Evolutionary conservation across 306 rosid species (phyloP), one percentile per base, ranked within the genome.

Genomic region (Fragaria vesca): DNA sequence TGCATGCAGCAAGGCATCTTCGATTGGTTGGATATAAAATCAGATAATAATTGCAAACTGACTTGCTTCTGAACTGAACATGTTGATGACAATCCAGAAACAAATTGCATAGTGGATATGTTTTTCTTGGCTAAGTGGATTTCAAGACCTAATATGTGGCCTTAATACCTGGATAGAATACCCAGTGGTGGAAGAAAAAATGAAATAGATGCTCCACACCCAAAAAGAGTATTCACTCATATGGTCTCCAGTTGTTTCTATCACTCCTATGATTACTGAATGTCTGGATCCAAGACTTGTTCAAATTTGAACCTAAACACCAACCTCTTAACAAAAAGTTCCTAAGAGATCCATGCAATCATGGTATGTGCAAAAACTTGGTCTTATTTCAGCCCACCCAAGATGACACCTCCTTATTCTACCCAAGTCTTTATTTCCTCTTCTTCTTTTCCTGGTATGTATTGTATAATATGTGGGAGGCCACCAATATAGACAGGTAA

Each of bases 1-100:
- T 11, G 68, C 24, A 78, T 26, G 28, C 52, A 60, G 50, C 34
- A 45, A 45, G 15, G 68, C 32, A 48, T 47, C 45, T 16, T 68
- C 36, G 66, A 54, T 46, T 52, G n/a, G 28, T 66, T 55, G 17
- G 55, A 65, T 12, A 52, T 55, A 5, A 24, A 54, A 46, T 17
- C 69, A 30, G 48, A 50, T 54, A 58, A 32, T 55, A 24, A 24
- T 16, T 32, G 20, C 40, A 55, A 66, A 36, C 61, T 38, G 30
- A 34, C 38, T 67, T 65, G 72, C 81, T 69, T 77, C 16, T 77
- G 48, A 20, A 66, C 32, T 75, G 45, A 20, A 69, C 55, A 32
- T 52, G 34, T 45, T 66, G 67, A 76, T 45, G 8, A 54, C 62
- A 74, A 74, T 65, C 72, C 47, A 77, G 61, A 67, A 83, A 50